A percentile compares a stretch with the other conserved stretches of the same genome.
phyloP scores from a whole-genome alignment of 2,329 filamentous ascomycete species.

The Cladosporium phlei region DNA sequence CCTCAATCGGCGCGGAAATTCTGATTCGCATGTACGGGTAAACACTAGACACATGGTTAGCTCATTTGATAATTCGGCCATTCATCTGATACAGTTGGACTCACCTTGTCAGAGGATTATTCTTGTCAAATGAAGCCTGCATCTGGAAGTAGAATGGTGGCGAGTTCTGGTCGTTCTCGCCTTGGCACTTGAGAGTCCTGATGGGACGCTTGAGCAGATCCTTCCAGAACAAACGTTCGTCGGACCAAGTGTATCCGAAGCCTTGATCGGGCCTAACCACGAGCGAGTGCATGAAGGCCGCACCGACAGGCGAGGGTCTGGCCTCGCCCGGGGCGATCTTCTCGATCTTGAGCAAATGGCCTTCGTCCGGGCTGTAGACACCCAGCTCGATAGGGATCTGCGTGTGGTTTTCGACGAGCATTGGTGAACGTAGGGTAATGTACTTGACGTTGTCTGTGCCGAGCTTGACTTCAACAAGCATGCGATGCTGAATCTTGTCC shows the following conservation, averaged over 20 bases:
- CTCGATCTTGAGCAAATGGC: slow-evolving; percentile 92
- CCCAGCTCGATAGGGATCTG: slow-evolving; percentile 94
- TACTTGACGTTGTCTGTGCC: slow-evolving; percentile 97
- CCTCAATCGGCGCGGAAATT: slow-evolving; percentile 83
- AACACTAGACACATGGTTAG: slow-evolving; percentile 48
- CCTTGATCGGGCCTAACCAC: slow-evolving; percentile 89
- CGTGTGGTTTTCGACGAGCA: slow-evolving; percentile 91
- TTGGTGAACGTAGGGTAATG: slow-evolving; percentile 86
- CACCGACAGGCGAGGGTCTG: slow-evolving; percentile 84
- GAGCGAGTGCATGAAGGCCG: slow-evolving; percentile 81
- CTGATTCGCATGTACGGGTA: slow-evolving; percentile 95
- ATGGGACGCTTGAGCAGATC: slow-evolving; percentile 82
- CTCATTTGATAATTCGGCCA: no score
- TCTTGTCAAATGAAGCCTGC: slow-evolving; percentile 77
- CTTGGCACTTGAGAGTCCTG: slow-evolving; percentile 80
- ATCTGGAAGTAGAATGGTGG: slow-evolving; percentile 95
- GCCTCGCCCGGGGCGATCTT: slow-evolving; percentile 91
- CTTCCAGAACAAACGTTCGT: slow-evolving; percentile 85
- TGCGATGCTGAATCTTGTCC: slow-evolving; percentile 76
- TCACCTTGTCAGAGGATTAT: slow-evolving; percentile 73
- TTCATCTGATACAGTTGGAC: slow-evolving; percentile 30
- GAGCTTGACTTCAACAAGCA: slow-evolving; percentile 86
- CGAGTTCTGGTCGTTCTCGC: slow-evolving; percentile 70
- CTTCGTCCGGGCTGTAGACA: slow-evolving; percentile 80
- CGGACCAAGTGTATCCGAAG: slow-evolving; percentile 94